Evolutionary conservation across 148 eudicot species (phyloP).

Genomic region (Rhododendron griersonianum): DNA sequence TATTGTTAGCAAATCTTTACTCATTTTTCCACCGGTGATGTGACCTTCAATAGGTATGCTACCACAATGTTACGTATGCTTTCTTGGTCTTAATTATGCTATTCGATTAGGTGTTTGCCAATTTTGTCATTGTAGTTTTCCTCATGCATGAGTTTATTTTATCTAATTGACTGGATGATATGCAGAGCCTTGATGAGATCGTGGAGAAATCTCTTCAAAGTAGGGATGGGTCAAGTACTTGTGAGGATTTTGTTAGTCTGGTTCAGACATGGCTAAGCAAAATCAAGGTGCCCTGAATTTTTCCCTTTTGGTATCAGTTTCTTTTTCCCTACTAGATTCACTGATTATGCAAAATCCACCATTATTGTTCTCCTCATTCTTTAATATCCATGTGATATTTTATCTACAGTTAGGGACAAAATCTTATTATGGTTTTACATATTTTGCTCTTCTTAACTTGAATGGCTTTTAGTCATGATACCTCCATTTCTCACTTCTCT

Average conservation of each 20-base stretch:
- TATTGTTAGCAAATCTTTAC: not conserved
- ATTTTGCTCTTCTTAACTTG: not conserved
- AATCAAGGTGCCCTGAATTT: constrained; percentile 57
- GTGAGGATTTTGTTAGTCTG: constrained; percentile 75
- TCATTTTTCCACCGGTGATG: not conserved
- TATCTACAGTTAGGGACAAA: not conserved
- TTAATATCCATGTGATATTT: not conserved
- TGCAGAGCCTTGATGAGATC: constrained; percentile 92
- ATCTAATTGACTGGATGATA: constrained; percentile 17
- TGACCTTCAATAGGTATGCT: not conserved
- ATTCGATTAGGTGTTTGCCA: not conserved
- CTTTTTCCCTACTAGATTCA: not conserved
- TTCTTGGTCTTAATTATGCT: not conserved
- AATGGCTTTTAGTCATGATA: not conserved
- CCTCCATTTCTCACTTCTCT: not conserved
- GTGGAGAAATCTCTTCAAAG: constrained; percentile 71
- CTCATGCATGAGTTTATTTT: not conserved
- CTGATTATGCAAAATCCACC: not conserved
- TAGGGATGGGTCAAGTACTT: constrained; percentile 64
- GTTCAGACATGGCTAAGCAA: constrained; percentile 85
- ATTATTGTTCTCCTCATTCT: not conserved
- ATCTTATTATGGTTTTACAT: too few relatives aligned
- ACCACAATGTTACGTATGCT: not conserved
- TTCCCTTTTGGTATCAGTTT: not conserved
- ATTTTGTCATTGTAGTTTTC: not conserved